Evolutionary conservation across 257 asterid genomes (phyloP).

Genomic region (Plantago elongata): DNA sequence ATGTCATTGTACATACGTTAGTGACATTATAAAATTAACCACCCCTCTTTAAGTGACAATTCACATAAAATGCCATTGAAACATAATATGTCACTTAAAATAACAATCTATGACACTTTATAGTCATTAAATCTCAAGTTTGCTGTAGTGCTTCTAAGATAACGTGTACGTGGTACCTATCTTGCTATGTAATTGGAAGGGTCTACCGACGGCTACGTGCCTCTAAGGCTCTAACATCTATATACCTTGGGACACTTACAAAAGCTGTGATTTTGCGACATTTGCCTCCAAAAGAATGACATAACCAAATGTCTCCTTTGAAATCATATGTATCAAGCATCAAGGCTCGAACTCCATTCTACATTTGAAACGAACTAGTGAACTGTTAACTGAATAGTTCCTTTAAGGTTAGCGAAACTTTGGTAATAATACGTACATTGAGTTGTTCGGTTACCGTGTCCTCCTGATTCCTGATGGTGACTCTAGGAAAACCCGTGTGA

Average conservation of each 20-base stretch:
- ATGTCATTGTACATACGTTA: too few species aligned
- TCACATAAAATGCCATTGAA: too few species aligned
- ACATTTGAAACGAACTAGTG: not conserved
- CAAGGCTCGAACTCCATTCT: conserved; percentile 76
- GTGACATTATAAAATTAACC: too few species aligned
- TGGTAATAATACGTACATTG: conserved; percentile 27
- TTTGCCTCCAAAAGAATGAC: conserved; percentile 70
- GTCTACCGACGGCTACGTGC: too few species aligned
- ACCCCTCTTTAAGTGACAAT: too few species aligned
- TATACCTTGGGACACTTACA: conserved; percentile 28
- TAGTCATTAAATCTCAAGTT: too few species aligned
- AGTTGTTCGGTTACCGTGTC: conserved; percentile 58
- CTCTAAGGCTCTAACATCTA: too few species aligned
- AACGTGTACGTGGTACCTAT: too few species aligned
- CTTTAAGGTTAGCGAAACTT: not conserved
- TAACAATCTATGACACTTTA: too few species aligned
- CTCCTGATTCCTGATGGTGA: conserved; percentile 60
- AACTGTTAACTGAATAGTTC: not conserved
- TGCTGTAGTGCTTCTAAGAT: too few species aligned
- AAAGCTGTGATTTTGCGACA: conserved; percentile 63
- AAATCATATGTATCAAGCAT: conserved; percentile 77
- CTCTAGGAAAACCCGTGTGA: conserved; percentile 48
- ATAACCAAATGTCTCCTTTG: conserved; percentile 65
- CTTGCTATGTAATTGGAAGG: too few species aligned
- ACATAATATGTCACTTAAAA: too few species aligned